Percentiles rank a stretch among this genome's conserved stretches.
Evolutionary conservation across 2,329 filamentous ascomycete species (phyloP).

Genomic region (Lachnellula occidentalis): DNA sequence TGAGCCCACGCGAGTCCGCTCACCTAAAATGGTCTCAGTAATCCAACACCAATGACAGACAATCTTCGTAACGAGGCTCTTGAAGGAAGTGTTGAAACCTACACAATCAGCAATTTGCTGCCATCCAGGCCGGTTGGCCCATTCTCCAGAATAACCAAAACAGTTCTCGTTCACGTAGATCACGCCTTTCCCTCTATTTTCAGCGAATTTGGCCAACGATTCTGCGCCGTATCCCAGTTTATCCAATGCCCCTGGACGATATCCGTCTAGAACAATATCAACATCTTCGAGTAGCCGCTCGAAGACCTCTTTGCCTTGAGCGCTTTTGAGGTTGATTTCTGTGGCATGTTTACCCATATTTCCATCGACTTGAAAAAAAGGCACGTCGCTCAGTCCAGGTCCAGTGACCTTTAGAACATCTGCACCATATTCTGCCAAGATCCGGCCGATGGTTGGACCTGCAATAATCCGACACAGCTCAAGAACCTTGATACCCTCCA

Average conservation of each 20-base stretch:
- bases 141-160: constrained; percentile 59
- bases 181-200: constrained; percentile 44
- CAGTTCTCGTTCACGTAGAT: constrained; percentile 66
- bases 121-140: constrained; percentile 60
- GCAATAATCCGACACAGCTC: constrained; percentile 71
- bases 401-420: constrained; percentile 66
- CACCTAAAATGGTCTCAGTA: too few relatives aligned
- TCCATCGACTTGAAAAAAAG: constrained; percentile 64
- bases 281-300: constrained; percentile 53
- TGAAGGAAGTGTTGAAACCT: background rate
- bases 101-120: constrained; percentile 65
- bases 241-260: constrained; percentile 58
- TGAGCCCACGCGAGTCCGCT: too few relatives aligned
- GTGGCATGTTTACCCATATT: constrained; percentile 64
- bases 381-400: constrained; percentile 58
- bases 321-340: constrained; percentile 54
- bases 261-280: constrained; percentile 63
- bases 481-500: constrained; percentile 67
- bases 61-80: too few relatives aligned
- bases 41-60: too few relatives aligned
- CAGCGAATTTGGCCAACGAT: constrained; percentile 46
- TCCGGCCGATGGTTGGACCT: constrained; percentile 61
- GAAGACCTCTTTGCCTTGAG: constrained; percentile 47
- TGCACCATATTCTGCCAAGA: constrained; percentile 66
- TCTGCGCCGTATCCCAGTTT: constrained; percentile 55